Conservation (phyloP, 2,329 filamentous ascomycete genomes). For the Penicillium sp. region DNA sequence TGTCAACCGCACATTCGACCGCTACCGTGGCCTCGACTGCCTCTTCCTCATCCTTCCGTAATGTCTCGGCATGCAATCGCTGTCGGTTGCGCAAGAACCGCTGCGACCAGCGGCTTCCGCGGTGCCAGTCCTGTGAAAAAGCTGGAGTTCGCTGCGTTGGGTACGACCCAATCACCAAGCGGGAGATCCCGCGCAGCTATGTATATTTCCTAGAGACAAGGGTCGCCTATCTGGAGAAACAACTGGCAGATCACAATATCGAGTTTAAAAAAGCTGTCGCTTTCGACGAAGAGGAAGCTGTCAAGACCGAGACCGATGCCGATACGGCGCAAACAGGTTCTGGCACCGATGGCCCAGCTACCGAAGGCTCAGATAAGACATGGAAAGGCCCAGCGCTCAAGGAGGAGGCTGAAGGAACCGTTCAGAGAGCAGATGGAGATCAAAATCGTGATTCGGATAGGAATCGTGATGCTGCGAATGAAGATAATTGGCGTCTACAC, state of each 20-base stretch:
- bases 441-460: constrained; percentile 34
- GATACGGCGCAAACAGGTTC: constrained; percentile 31
- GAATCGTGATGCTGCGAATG: constrained; percentile 55
- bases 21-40: constrained; percentile 31
- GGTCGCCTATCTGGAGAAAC: constrained; percentile 78
- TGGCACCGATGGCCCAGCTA: constrained; percentile 25
- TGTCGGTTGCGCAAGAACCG: constrained; percentile 92
- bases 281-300: constrained; percentile 62
- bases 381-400: constrained; percentile 27
- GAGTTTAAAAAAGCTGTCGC: constrained; percentile 72
- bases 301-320: constrained; percentile 39
- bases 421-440: constrained; percentile 28
- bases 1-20: constrained; percentile 35
- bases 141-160: constrained; percentile 90
- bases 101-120: constrained; percentile 90
- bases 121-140: constrained; percentile 91
- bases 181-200: constrained; percentile 90
- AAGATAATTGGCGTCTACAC: constrained; percentile 67
- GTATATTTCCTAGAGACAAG: constrained; percentile 93
- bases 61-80: constrained; percentile 92
- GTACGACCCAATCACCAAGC: constrained; percentile 95
- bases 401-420: constrained; percentile 32
- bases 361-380: constrained; percentile 25
- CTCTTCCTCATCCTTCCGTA: constrained; percentile 67
- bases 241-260: constrained; percentile 73